Base-by-base conservation (phyloP, 2,329 filamentous ascomycete genomes). In the Colletotrichum melonis region DNA sequence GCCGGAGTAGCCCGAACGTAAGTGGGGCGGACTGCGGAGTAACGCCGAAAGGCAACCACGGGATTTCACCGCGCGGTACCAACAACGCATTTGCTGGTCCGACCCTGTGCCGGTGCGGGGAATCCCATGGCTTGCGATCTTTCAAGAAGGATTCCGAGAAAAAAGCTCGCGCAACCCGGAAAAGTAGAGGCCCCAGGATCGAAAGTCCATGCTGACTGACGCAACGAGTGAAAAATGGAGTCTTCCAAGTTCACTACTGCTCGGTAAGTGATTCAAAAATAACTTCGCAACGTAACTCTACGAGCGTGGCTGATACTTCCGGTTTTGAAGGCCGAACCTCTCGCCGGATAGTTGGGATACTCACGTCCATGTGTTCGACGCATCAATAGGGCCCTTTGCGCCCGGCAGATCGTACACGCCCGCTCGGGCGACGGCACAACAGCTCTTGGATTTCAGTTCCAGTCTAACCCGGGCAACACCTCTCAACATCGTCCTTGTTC, bases 361-460 rank as follows among this genome's bases (percentile, higher is more conserved):
- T 22, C 73, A 75, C n/a, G 73, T 75, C 1, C 73, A 75, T 35
- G 62, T 73, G 5, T 75, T 75, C 42, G 70, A 75, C 38, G 63
- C 69, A 1, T 5, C 16, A 9, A 26, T 75, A 4, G 73, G 73
- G 7, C 56, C 69, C 5, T 75, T 69, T 11, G 60, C 55, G 8
- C 19, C 69, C 8, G 58, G 26, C 1, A 58, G 60, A 19, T 63
- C 73, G 3, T 75, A 75, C 26, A 73, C 73, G 2, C 73, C 73
- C 6, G 69, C 64, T 6, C 54, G 73, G 4, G 69, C 73, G 0
- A 60, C 69, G 9, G 56, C 59, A 1, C 22, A 19, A 1, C 46
- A 68, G 5, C 62, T 74, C 0, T 49, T 73, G n/a, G 11, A 60
- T 5, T 62, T 69, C 42, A 46, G 24, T 14, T 68, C 55, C 4